phyloP scores from a whole-genome alignment of 129 eudicot genomes.

The Dittrichia graveolens region DNA sequence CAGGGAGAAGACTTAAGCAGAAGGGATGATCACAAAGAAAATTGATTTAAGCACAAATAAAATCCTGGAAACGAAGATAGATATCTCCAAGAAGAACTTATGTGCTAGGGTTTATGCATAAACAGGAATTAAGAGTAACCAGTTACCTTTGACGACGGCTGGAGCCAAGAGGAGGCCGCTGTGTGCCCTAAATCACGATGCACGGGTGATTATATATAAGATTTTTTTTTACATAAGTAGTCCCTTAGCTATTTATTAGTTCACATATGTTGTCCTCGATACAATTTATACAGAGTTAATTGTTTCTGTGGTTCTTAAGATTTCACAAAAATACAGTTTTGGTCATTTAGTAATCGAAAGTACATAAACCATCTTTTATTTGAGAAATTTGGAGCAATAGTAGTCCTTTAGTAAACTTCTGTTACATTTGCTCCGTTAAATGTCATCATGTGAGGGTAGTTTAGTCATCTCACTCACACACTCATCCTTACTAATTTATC shows the following conservation, averaged over 20 bases:
- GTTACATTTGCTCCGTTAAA: no score
- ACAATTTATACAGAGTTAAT: no score
- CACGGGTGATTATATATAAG: not conserved
- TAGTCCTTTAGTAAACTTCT: no score
- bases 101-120: slow-evolving; percentile 19
- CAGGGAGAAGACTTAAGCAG: slow-evolving; percentile 38
- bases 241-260: not conserved
- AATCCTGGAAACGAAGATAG: slow-evolving; percentile 23
- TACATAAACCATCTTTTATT: no score
- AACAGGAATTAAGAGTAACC: not conserved
- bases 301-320: no score
- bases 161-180: not conserved
- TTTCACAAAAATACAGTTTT: no score
- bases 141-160: not conserved
- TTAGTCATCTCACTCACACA: no score
- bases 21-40: slow-evolving; percentile 36
- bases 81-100: slow-evolving; percentile 37
- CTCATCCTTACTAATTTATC: no score
- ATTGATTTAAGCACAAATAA: slow-evolving; percentile 35
- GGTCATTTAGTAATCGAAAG: no score
- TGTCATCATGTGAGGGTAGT: no score
- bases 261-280: not conserved
- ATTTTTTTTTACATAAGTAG: not conserved
- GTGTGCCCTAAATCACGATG: slow-evolving; percentile 1
- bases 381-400: no score